Evolutionary conservation across 1,139 yeast species (phyloP).

Genomic region (Debaryomyces sp.): DNA sequence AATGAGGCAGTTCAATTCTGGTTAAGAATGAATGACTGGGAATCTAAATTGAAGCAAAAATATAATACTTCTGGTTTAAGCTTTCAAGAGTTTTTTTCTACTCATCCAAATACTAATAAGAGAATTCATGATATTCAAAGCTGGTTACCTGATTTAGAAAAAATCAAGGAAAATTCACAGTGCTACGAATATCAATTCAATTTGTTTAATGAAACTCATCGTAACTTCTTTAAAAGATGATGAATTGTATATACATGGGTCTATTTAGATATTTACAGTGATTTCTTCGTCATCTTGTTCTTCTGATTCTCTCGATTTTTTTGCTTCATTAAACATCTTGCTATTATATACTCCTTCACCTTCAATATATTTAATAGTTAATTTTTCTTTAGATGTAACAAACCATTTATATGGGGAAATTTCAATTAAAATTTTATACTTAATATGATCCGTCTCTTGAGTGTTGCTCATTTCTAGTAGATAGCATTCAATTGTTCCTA

Average conservation of each 20-base stretch:
- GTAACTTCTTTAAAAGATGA: constrained; percentile 21
- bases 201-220: constrained; percentile 20
- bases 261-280: constrained; percentile 12
- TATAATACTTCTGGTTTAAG: constrained; percentile 20
- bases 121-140: constrained; percentile 68
- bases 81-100: constrained; percentile 67
- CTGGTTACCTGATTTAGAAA: constrained; percentile 75
- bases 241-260: constrained; percentile 5
- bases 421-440: constrained; percentile 28
- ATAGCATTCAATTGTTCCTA: constrained; percentile 38
- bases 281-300: constrained; percentile 11
- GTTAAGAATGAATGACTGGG: constrained; percentile 76
- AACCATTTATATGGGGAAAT: constrained; percentile 25
- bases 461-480: constrained; percentile 25
- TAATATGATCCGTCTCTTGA: constrained; percentile 13
- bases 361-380: constrained; percentile 13
- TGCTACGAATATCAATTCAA: constrained; percentile 30
- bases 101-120: constrained; percentile 85
- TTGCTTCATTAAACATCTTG: constrained; percentile 12
- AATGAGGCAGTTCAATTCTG: constrained; percentile 73
- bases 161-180: constrained; percentile 35
- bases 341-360: constrained; percentile 20
- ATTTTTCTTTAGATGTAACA: constrained; percentile 8
- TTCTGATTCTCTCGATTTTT: constrained; percentile 2
- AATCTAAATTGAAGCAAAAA: constrained; percentile 28